Base-by-base conservation (phyloP, 768 basidiomycete species). In the Solioccasus polychromus region DNA sequence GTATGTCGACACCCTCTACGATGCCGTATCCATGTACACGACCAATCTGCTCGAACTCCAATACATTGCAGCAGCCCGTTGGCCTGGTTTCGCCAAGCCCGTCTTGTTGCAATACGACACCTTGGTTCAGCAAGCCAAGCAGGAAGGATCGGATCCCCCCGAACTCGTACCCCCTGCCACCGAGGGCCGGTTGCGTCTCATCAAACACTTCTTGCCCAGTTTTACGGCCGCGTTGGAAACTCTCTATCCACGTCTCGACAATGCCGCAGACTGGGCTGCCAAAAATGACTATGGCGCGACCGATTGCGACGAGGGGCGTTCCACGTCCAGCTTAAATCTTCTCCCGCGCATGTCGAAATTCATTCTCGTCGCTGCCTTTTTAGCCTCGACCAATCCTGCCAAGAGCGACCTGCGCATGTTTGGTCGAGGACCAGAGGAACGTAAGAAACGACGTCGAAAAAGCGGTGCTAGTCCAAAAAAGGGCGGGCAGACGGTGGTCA, bases 381-480 rank as follows among this genome's bases (percentile, higher is more conserved):
- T 92, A 31, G 89, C 91, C 5, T 90, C 89, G 32, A 86, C 84
- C 32, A 96, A 95, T 57, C 92, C 92, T 2, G 64, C 82, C 0
- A 85, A 82, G 57, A 83, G 81, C 8, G 92, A 94, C 64, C 28
- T 90, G 51, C 72, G 88, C 29, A 83, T 95, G 78, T 91, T 96
- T 64, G 85, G 87, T 4, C 63, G 92, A 12, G 85, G 81, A 1
- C 47, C 78, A 22, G 83, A 85, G 42, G 87, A 87, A 60, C 79
- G 78, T 47, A 78, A 75, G 57, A 71, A 73, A 51, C 76, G 76
- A 63, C 74, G 79, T n/a, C n/a, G 51, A 66, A 70, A 48, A 68
- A 62, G 42, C 61, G 66, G 2, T 70, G 73, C 22, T 69, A 60
- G 8, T 61, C 63, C 15, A 73, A 64, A 47, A 67, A 68, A 8